Base-by-base conservation (phyloP, 768 basidiomycete genomes). In the Termitomyces bulborhizus region DNA sequence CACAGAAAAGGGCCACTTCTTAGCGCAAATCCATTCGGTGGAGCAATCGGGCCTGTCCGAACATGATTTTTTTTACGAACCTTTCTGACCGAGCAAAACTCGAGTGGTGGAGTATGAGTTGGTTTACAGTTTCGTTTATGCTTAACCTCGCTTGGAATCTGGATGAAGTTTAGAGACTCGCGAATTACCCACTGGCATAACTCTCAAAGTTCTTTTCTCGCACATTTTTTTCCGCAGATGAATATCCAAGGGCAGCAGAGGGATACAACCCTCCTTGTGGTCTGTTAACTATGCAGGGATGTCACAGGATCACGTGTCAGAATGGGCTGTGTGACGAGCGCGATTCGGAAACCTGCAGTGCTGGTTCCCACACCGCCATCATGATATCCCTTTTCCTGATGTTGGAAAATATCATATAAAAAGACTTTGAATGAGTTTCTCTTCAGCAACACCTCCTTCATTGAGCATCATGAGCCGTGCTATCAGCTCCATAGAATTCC, bases 301-400 rank as follows among this genome's bases (percentile, higher is more conserved):
- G 57, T 51, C 36, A 54, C 57, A 1, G 2, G 4, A 53, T 52
- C 58, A 56, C 51, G 58, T 55, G 54, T 24, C 16, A 24, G 29
- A 27, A 15, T 36, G 36, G 27, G 34, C 6, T 53, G 58, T 3
- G 36, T 36, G 36, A 36, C 36, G 4, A 13, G 13, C 32, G 9
- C 9, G 32, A 32, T 31, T 31, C 8, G 29, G 8, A 31, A 31
- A 31, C 6, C 9, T 54, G 46, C 36, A 46, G 34, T 9, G 27
- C 32, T 31, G 55, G 26, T 18, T 21, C 42, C 47, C 13, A 13
- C 53, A 21, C 1, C 31, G 49, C 51, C 24, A 55, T 29, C 21
- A 21, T 21, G 21, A 21, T 21, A 34, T 54, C 54, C 46, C 26
- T 48, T 55, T 55, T 49, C 53, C 46, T 53, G 41, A 16, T 24